Base-by-base conservation (phyloP, 805 yeast species). In the Barnettozyma sucrosica region DNA sequence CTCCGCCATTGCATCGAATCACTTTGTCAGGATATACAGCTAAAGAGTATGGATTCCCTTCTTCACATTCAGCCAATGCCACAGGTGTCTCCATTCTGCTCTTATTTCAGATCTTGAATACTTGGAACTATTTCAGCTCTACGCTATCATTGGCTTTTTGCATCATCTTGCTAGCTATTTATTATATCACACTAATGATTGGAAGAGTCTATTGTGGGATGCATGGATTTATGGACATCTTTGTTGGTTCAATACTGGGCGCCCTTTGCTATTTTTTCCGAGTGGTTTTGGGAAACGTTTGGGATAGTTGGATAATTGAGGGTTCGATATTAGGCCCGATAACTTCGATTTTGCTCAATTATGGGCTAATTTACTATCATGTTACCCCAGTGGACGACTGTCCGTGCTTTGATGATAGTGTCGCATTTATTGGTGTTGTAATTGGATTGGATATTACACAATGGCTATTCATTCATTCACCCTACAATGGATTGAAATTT, bases 161-260 rank as follows among this genome's bases (percentile, higher is more conserved):
- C 5, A 37, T 60, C 6, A n/a, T 53, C 23, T 41, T 64, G 13
- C 55, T 59, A 2, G 47, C 54, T 7, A 10, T 77, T 20, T 89
- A 89, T 62, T 81, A 80, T 58, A 50, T 72, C 33, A 79, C 89
- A 7, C 69, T 93, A 50, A 76, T 86, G 1, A 62, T 80, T 51
- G 99, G 99, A 16, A 72, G 99, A 47, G 59, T 92, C 9, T 92
- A 93, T 67, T 89, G 96, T 64, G 99, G 99, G 3, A 92, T 92
- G 99, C 99, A 93, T 67, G 98, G 99, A 3, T 76, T 86, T 50
- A 66, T 85, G 20, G 99, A 93, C 62, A 72, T 93, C 3, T 44
- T 67, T 0, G 61, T 77, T 18, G 99, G 99, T 6, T 66, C 78
- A 0, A 1, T 76, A 0, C 67, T 89, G 16, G 99, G 99, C 0